Conservation (phyloP, 163 green algal genomes). For the Chloroidium sp. region DNA sequence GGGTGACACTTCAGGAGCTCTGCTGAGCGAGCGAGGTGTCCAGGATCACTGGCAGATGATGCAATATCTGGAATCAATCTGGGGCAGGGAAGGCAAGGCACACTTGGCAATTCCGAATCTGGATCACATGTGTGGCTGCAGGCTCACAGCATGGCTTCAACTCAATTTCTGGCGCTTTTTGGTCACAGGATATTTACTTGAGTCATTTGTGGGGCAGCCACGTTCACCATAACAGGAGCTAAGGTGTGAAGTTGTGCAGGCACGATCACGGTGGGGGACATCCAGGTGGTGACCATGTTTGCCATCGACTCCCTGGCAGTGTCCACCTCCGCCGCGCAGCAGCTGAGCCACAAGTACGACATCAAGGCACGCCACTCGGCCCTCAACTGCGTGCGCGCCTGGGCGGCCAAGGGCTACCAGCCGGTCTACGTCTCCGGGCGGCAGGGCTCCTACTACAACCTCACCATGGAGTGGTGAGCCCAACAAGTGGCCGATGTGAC, state of each 20-base stretch:
- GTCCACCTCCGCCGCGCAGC: constrained; percentile 9
- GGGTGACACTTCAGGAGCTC: too few species aligned
- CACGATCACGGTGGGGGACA: constrained; percentile 32
- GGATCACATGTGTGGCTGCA: too few species aligned
- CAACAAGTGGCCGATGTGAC: too few species aligned
- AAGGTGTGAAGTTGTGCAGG: constrained; percentile 3
- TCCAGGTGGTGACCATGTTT: constrained; percentile 31
- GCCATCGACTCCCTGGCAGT: constrained; percentile 24
- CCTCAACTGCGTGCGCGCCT: constrained; percentile 19
- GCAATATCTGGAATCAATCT: too few species aligned
- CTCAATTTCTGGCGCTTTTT: too few species aligned
- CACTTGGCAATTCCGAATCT: too few species aligned
- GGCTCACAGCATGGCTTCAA: too few species aligned
- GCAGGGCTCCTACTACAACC: constrained; percentile 32
- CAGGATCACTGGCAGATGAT: too few species aligned
- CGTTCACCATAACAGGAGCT: background rate
- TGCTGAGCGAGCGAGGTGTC: too few species aligned
- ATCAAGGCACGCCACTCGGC: constrained; percentile 14
- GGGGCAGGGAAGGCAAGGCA: too few species aligned
- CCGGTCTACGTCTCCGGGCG: constrained; percentile 26
- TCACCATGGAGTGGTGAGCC: constrained; percentile 23
- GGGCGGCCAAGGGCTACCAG: constrained; percentile 40
- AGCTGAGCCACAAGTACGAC: constrained; percentile 27
- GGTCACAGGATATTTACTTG: background rate
- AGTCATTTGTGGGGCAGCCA: background rate